Conservation (phyloP, 2,329 filamentous ascomycete genomes). For the Paecilomyces niveus region DNA sequence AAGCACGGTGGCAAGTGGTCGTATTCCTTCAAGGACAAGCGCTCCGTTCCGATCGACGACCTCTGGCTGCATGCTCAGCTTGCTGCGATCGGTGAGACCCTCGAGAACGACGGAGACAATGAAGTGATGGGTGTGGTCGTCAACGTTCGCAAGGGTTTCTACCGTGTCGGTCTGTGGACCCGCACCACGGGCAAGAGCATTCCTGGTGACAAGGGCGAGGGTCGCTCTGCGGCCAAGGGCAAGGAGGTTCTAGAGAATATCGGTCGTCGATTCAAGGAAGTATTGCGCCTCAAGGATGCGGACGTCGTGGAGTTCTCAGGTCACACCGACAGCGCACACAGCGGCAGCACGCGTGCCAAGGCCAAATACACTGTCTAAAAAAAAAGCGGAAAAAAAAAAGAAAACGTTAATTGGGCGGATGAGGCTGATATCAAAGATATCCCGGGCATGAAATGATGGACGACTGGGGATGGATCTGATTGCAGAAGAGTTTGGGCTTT, state of each 20-base stretch:
- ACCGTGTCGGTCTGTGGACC: slow-evolving; percentile 96
- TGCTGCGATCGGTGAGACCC: slow-evolving; percentile 91
- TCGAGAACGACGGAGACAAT: slow-evolving; percentile 85
- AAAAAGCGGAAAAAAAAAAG: not conserved
- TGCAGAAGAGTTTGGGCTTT: not conserved
- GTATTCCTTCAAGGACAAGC: slow-evolving; percentile 96
- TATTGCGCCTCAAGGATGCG: slow-evolving; percentile 67
- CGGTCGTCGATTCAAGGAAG: slow-evolving; percentile 85
- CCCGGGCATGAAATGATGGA: not conserved
- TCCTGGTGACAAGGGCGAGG: slow-evolving; percentile 68
- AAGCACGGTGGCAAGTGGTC: slow-evolving; percentile 99
- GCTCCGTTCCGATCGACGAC: slow-evolving; percentile 82
- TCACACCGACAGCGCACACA: slow-evolving; percentile 88
- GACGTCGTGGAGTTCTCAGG: slow-evolving; percentile 92
- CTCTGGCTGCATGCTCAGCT: slow-evolving; percentile 98
- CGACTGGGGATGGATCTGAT: not conserved
- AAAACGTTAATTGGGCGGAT: not conserved
- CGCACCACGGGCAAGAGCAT: slow-evolving; percentile 83
- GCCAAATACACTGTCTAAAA: slow-evolving; percentile 82
- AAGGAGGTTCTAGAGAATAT: slow-evolving; percentile 78
- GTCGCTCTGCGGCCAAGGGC: slow-evolving; percentile 71
- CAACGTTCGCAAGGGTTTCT: slow-evolving; percentile 97
- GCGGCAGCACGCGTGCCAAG: slow-evolving; percentile 90
- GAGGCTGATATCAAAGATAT: not conserved
- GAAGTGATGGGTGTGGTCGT: slow-evolving; percentile 99